Percentiles rank a stretch among this genome's conserved stretches.
Evolutionary conservation across 2,329 filamentous ascomycete species (phyloP).

Genomic region (Aspergillus oerlinghausenensis): DNA sequence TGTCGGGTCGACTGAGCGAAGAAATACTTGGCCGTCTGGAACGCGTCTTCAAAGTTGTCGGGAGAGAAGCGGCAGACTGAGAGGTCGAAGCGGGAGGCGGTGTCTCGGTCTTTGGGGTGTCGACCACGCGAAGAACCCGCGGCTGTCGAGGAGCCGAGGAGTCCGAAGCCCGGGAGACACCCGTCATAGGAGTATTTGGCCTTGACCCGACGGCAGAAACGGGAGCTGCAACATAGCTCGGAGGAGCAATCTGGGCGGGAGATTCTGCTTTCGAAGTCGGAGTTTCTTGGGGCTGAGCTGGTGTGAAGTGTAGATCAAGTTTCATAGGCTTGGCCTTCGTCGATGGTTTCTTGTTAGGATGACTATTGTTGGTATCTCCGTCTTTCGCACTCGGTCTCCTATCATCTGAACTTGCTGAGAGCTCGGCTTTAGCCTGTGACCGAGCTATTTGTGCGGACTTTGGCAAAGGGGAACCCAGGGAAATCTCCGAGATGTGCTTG

Average conservation of each 20-base stretch:
- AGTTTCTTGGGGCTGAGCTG: constrained; percentile 13
- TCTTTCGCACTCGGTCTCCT: constrained; percentile 11
- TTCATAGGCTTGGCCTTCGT: constrained; percentile 32
- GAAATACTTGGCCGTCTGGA: constrained; percentile 43
- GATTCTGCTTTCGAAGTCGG: constrained; percentile 22
- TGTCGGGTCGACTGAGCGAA: constrained; percentile 56
- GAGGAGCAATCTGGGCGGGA: constrained; percentile 11
- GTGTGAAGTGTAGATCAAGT: constrained; percentile 25
- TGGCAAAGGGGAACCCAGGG: constrained; percentile 39
- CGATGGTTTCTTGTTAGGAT: constrained; percentile 3
- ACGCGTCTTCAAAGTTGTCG: constrained; percentile 26
- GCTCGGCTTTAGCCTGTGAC: constrained; percentile 18
- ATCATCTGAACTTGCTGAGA: constrained; percentile 13
- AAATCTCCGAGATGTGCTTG: constrained; percentile 35
- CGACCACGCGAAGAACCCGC: constrained; percentile 53
- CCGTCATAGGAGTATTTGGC: constrained; percentile 45
- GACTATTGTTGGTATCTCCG: constrained; percentile 3
- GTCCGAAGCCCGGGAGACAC: constrained; percentile 34
- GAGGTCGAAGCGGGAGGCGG: constrained; percentile 27
- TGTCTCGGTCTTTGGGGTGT: constrained; percentile 51
- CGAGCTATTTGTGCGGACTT: constrained; percentile 28
- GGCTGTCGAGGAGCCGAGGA: constrained; percentile 39
- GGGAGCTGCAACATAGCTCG: constrained; percentile 24
- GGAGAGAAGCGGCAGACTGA: constrained; percentile 29
- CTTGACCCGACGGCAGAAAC: constrained; percentile 41